Percentiles rank a stretch among this genome's conserved stretches.
Conservation (phyloP, 352 stramenopile genomes). For the Phytopythium delawarense region DNA sequence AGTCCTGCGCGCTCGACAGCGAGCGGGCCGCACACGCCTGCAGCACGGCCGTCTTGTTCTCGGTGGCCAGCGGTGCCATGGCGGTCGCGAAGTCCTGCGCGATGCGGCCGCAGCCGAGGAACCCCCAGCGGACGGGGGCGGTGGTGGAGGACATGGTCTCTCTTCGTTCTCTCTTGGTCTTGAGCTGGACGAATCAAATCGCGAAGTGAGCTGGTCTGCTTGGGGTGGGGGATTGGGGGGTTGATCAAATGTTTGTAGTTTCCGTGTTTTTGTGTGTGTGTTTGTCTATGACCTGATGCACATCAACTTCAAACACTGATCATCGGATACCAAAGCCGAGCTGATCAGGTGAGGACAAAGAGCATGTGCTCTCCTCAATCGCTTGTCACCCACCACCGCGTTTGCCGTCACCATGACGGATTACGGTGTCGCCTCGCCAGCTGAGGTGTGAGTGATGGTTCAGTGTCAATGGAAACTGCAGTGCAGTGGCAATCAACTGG, state of each 20-base stretch:
- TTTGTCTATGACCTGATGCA: neutral
- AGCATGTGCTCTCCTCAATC: neutral
- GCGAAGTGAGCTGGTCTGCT: neutral
- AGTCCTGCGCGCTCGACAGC: conserved; percentile 38
- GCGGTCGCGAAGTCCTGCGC: conserved; percentile 52
- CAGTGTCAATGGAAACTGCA: neutral
- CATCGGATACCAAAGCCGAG: neutral
- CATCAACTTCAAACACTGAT: neutral
- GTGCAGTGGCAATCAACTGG: neutral
- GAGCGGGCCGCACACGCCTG: conserved; percentile 52
- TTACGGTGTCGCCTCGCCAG: neutral
- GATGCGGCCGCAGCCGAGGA: conserved; percentile 70
- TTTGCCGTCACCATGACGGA: neutral
- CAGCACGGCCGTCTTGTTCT: conserved; percentile 17
- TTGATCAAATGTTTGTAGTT: neutral
- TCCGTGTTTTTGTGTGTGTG: neutral
- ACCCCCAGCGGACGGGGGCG: conserved; percentile 32
- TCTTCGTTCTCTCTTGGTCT: neutral
- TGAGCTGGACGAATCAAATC: no score
- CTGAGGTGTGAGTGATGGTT: neutral
- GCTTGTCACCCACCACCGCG: neutral
- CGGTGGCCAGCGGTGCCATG: conserved; percentile 17
- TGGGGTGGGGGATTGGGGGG: neutral
- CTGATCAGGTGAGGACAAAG: no score
- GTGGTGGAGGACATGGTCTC: neutral